Percentiles rank a stretch among this genome's conserved stretches.
Evolutionary conservation across 1,284 basidiomycete genomes (phyloP).

Genomic region (Laetiporus sulphureus): DNA sequence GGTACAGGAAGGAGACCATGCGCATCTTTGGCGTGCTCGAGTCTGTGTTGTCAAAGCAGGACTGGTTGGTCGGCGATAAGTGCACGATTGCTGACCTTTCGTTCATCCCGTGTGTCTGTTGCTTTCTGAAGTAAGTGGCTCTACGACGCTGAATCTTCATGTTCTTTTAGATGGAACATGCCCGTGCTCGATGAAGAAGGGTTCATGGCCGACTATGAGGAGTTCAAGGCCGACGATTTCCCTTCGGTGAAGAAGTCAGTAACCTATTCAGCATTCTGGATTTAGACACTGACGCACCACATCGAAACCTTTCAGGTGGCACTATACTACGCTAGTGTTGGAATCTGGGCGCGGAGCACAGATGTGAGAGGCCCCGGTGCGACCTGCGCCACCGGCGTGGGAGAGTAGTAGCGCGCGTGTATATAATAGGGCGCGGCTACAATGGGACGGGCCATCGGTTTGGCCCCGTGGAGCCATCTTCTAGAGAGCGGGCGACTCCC

Average conservation of each 20-base stretch:
- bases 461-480: too few species aligned
- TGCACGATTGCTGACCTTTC: conserved; percentile 15
- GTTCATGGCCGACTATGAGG: neutral
- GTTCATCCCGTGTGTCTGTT: conserved; percentile 13
- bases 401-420: too few species aligned
- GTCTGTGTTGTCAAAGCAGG: conserved; percentile 15
- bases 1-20: conserved; percentile 25
- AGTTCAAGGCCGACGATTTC: conserved; percentile 7
- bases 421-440: too few species aligned
- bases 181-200: neutral
- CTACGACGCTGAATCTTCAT: too few species aligned
- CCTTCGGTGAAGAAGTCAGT: conserved; percentile 8
- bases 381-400: too few species aligned
- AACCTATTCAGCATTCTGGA: neutral
- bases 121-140: neutral
- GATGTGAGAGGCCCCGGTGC: too few species aligned
- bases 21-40: conserved; percentile 29
- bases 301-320: neutral
- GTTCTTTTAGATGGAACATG: too few species aligned
- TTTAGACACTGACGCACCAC: neutral
- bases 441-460: too few species aligned
- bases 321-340: conserved; percentile 1
- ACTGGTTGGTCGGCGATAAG: conserved; percentile 16
- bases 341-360: too few species aligned
- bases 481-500: too few species aligned